Conservation (phyloP, 108 stramenopile genomes). For the Seminavis robusta region DNA sequence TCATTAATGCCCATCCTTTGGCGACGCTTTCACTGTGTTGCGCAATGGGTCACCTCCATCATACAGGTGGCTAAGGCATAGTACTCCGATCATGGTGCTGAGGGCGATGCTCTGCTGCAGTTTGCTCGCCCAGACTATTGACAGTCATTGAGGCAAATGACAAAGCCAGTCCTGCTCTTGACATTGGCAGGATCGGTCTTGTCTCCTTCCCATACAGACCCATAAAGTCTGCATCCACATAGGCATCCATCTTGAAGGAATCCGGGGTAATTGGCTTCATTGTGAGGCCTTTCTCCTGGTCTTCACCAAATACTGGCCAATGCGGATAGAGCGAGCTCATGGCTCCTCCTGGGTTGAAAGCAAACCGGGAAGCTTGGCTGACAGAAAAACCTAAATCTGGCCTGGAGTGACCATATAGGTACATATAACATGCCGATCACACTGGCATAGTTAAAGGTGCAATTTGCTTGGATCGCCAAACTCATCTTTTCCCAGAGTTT, state of each 20-base stretch:
- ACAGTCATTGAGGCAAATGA: too few relatives aligned
- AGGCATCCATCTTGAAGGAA: conserved; percentile 9
- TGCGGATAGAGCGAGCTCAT: conserved; percentile 31
- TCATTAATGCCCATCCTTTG: too few relatives aligned
- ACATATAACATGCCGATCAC: conserved; percentile 50
- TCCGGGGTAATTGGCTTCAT: not conserved
- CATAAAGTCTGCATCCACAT: conserved; percentile 21
- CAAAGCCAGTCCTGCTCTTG: conserved; percentile 35
- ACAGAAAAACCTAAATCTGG: conserved; percentile 12
- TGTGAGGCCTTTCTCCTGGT: conserved; percentile 28
- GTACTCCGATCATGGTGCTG: too few relatives aligned
- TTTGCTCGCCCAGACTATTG: too few relatives aligned
- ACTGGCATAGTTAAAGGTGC: conserved; percentile 36
- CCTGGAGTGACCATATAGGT: too few relatives aligned
- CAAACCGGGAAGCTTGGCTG: conserved; percentile 21
- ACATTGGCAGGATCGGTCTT: conserved; percentile 14
- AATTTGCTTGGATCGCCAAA: not conserved
- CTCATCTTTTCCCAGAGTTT: conserved; percentile 9
- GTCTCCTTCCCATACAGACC: conserved; percentile 24
- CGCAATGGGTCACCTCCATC: too few relatives aligned
- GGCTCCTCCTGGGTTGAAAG: conserved; percentile 11
- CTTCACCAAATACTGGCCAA: conserved; percentile 31
- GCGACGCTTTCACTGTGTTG: too few relatives aligned
- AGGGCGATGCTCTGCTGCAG: too few relatives aligned
- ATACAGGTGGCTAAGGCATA: too few relatives aligned